phyloP scores from a whole-genome alignment of 495 filamentous ascomycete species.

The Penicillium herquei region DNA sequence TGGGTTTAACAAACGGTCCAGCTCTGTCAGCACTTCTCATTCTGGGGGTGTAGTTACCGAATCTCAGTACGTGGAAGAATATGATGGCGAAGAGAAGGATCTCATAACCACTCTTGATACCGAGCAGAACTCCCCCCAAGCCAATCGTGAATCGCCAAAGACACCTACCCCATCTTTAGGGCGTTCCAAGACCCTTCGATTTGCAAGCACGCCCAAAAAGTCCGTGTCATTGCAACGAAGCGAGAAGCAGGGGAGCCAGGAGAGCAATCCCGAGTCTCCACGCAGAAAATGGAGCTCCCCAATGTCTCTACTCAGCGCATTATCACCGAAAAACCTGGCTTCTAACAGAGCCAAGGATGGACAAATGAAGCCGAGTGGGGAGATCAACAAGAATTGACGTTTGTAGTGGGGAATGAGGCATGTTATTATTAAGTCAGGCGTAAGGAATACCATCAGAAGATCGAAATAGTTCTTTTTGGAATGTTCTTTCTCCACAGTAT shows the following conservation, averaged over 20 bases:
- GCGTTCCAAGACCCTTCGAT: conserved; percentile 19
- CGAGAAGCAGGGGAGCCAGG: conserved; percentile 20
- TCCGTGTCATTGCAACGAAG: conserved; percentile 16
- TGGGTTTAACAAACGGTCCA: conserved; percentile 32
- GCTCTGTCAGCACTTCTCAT: conserved; percentile 24
- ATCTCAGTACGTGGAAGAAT: conserved; percentile 9
- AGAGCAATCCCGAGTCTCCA: conserved; percentile 14
- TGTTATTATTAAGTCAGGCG: conserved; percentile 16
- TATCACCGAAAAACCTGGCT: conserved; percentile 35
- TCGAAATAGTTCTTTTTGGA: neutral
- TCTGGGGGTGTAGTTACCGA: conserved; percentile 15
- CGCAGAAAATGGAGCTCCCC: conserved; percentile 28
- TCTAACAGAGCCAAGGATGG: conserved; percentile 51
- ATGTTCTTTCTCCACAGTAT: neutral
- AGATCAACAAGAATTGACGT: conserved; percentile 31
- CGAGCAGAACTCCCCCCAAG: conserved; percentile 10
- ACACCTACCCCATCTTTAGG: conserved; percentile 14
- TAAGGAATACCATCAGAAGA: conserved; percentile 5
- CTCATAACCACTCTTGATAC: conserved; percentile 10
- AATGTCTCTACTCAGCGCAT: conserved; percentile 16
- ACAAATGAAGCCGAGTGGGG: conserved; percentile 53
- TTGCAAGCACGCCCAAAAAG: conserved; percentile 15
- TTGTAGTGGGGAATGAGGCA: conserved; percentile 1
- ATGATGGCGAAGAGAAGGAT: conserved; percentile 17
- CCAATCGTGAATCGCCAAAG: conserved; percentile 15